These are phyloP conservation scores for Vitis hybrid DNA, from an alignment of 177 flowering plant genomes.

Conservation along the genomic window DNA sequence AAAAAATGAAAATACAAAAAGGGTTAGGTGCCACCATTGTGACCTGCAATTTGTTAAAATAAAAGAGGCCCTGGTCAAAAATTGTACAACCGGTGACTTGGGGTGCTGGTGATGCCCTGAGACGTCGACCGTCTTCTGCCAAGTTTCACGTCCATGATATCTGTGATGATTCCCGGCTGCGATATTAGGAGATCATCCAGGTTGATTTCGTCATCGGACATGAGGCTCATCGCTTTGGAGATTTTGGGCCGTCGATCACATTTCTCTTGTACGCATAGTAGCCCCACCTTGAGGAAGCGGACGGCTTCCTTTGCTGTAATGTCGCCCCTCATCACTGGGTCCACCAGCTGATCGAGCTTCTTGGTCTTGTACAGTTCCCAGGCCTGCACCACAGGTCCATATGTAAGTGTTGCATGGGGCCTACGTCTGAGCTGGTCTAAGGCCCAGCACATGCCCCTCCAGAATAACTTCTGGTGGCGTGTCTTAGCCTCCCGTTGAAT, in stretches of 20 bases:
- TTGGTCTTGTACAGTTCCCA: slow-evolving; percentile 47
- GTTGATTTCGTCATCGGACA: slow-evolving; percentile 24
- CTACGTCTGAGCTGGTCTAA: too few species aligned
- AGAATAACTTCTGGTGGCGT: too few species aligned
- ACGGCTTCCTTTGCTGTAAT: slow-evolving; percentile 36
- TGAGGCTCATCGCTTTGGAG: slow-evolving; percentile 31
- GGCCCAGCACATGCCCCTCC: too few species aligned
- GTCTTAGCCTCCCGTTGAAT: too few species aligned
- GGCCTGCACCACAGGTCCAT: slow-evolving; percentile 12
- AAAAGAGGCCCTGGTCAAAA: neutral
- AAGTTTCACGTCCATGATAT: slow-evolving; percentile 37
- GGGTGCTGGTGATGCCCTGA: neutral
- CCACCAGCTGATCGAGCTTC: slow-evolving; percentile 32
- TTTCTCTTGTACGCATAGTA: slow-evolving; percentile 51
- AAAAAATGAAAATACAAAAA: too few species aligned
- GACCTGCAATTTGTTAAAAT: too few species aligned
- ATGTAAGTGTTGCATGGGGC: too few species aligned
- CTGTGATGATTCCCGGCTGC: slow-evolving; percentile 31
- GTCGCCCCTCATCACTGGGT: slow-evolving; percentile 29
- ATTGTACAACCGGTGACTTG: neutral
- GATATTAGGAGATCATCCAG: slow-evolving; percentile 21
- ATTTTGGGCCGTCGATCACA: slow-evolving; percentile 36
- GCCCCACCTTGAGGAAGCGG: slow-evolving; percentile 41
- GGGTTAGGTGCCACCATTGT: too few species aligned
- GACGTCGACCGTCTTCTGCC: slow-evolving; percentile 10